Evolutionary conservation across 768 basidiomycete species (phyloP).

Genomic region (Suillus subalutaceus): DNA sequence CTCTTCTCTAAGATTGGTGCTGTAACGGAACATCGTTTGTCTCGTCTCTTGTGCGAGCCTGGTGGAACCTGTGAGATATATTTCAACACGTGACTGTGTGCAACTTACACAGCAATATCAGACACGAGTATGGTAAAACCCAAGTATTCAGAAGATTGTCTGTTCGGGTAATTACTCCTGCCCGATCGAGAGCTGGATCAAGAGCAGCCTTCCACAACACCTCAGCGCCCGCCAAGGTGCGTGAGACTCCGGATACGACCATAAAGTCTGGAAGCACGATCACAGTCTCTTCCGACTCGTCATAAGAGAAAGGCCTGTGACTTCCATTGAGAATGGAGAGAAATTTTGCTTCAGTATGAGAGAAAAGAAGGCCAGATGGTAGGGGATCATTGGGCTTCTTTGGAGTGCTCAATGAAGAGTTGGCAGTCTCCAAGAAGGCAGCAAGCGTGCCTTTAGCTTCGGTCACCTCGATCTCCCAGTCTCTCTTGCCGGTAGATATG

Average conservation of each 20-base stretch:
- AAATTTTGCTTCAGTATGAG: constrained; percentile 52
- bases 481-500: constrained; percentile 86
- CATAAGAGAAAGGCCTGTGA: constrained; percentile 64
- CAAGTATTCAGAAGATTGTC: constrained; percentile 60
- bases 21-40: constrained; percentile 88
- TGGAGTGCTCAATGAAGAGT: constrained; percentile 13
- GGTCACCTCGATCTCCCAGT: constrained; percentile 86
- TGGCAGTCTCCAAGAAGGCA: constrained; percentile 43
- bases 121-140: constrained; percentile 87
- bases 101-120: constrained; percentile 83
- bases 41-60: constrained; percentile 94
- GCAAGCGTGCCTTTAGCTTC: constrained; percentile 74
- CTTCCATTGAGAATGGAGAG: constrained; percentile 85
- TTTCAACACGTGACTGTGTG: not conserved
- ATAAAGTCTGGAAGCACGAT: constrained; percentile 94
- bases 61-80: constrained; percentile 5
- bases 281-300: constrained; percentile 70
- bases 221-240: constrained; percentile 65
- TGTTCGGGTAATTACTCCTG: constrained; percentile 46
- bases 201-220: constrained; percentile 68
- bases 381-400: constrained; percentile 14
- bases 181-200: constrained; percentile 57
- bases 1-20: constrained; percentile 83
- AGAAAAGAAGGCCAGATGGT: constrained; percentile 55
- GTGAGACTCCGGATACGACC: constrained; percentile 72